These are phyloP conservation scores for Ustanciosporium gigantosporum DNA, from an alignment of 1,284 basidiomycete genomes.

Conservation along the genomic window DNA sequence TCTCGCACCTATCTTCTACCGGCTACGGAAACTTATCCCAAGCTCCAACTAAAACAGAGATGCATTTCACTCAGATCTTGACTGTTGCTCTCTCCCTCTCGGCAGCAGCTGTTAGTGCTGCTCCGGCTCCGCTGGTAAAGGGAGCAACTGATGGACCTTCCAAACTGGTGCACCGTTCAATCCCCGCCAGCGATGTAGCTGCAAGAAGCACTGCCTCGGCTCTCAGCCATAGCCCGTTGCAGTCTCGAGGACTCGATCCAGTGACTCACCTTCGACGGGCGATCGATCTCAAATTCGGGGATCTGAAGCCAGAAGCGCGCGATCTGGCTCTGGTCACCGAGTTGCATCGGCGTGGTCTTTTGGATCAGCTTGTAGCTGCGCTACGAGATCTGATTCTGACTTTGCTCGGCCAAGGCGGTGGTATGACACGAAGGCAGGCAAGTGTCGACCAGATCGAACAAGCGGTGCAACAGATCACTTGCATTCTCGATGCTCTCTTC, in stretches of 20 bases:
- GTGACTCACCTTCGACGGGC: slow-evolving; percentile 19
- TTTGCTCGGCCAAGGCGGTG: slow-evolving; percentile 33
- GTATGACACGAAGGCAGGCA: slow-evolving; percentile 20
- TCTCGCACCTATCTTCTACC: too few relatives aligned
- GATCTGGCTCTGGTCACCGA: slow-evolving; percentile 34
- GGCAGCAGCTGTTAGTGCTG: slow-evolving; percentile 22
- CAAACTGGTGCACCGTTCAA: slow-evolving; percentile 15
- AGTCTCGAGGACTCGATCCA: slow-evolving; percentile 23
- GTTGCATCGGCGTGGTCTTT: slow-evolving; percentile 38
- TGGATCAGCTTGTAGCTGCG: slow-evolving; percentile 43
- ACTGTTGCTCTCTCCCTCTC: slow-evolving; percentile 39
- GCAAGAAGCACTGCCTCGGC: slow-evolving; percentile 5
- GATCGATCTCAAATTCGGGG: slow-evolving; percentile 22
- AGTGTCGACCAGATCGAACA: slow-evolving; percentile 15
- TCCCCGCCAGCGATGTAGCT: slow-evolving; percentile 13
- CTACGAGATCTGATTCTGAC: slow-evolving; percentile 36
- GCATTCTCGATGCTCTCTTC: slow-evolving; percentile 40
- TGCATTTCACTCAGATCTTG: slow-evolving; percentile 44
- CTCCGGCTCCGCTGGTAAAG: slow-evolving; percentile 1
- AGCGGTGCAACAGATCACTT: slow-evolving; percentile 36
- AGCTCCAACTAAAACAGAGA: slow-evolving; percentile 4
- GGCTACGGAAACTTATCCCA: neutral
- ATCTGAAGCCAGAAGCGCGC: slow-evolving; percentile 26
- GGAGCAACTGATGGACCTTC: neutral
- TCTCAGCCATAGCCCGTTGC: slow-evolving; percentile 16